A percentile compares a stretch with the other conserved stretches of the same genome.
Evolutionary conservation across 768 basidiomycete genomes (phyloP).

Genomic region (Leccinellum luteum): DNA sequence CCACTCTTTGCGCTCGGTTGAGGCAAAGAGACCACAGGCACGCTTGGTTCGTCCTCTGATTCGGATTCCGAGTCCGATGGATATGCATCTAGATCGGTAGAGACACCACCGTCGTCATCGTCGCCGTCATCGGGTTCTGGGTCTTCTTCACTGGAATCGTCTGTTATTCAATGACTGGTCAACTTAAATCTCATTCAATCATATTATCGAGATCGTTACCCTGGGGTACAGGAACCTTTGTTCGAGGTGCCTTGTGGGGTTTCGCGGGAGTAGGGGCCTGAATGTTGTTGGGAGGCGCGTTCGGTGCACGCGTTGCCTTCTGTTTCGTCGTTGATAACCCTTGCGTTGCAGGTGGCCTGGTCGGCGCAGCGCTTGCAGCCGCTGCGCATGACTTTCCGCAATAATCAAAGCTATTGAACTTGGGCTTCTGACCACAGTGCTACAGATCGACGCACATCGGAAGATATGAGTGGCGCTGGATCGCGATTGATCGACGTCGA

Average conservation of each 20-base stretch:
- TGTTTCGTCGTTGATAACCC: constrained; percentile 16
- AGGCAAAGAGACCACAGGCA: constrained; percentile 8
- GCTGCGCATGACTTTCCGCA: constrained; percentile 65
- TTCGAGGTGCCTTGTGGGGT: constrained; percentile 13
- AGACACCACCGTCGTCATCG: constrained; percentile 17
- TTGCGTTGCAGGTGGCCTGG: constrained; percentile 16
- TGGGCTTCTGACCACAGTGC: constrained; percentile 59
- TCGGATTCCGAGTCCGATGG: constrained; percentile 30
- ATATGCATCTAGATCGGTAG: constrained; percentile 32
- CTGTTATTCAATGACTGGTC: constrained; percentile 13
- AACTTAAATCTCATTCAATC: constrained; percentile 10
- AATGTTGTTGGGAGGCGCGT: constrained; percentile 6
- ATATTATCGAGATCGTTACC: constrained; percentile 17
- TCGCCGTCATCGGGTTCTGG: constrained; percentile 25
- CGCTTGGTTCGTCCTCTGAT: constrained; percentile 21
- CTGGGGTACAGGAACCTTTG: constrained; percentile 15
- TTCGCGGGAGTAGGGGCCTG: constrained; percentile 9
- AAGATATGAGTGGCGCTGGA: constrained; percentile 16
- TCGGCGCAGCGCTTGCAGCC: constrained; percentile 35
- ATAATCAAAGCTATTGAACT: constrained; percentile 56
- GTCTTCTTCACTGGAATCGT: constrained; percentile 25
- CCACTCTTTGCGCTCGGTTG: constrained; percentile 6
- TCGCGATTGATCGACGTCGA: constrained; percentile 28
- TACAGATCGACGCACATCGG: constrained; percentile 26
- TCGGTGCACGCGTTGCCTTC: constrained; percentile 13